Conservation (phyloP, 2,329 filamentous ascomycete genomes). For the Alternaria conjuncta region DNA sequence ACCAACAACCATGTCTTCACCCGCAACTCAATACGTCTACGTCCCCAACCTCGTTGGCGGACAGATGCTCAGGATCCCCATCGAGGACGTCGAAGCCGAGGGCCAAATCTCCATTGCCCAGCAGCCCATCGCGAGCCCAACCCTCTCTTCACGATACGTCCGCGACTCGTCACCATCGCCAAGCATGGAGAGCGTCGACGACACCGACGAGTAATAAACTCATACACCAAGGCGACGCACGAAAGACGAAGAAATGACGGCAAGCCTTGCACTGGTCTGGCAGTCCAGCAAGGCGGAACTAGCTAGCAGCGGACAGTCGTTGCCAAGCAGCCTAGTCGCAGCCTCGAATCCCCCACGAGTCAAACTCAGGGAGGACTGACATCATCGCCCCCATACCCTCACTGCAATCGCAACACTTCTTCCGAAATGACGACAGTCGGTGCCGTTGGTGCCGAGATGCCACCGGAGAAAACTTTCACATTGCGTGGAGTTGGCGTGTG, state of each 20-base stretch:
- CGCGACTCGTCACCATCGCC: slow-evolving; percentile 36
- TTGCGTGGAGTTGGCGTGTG: not conserved
- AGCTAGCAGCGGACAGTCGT: not conserved
- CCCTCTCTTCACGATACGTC: slow-evolving; percentile 19
- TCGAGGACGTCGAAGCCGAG: slow-evolving; percentile 34
- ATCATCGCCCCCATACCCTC: not conserved
- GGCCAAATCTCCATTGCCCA: slow-evolving; percentile 19
- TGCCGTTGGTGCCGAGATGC: not conserved
- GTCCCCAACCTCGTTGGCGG: slow-evolving; percentile 49
- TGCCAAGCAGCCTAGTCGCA: not conserved
- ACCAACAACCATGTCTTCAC: slow-evolving; percentile 36
- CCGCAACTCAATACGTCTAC: slow-evolving; percentile 44
- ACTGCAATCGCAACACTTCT: not conserved
- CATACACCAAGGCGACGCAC: not conserved
- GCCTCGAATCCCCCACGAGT: not conserved
- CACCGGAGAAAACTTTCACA: not conserved
- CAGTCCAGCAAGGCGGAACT: not conserved
- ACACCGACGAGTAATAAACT: slow-evolving; percentile 29
- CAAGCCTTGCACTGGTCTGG: not conserved
- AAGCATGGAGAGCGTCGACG: slow-evolving; percentile 38
- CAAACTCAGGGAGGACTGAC: not conserved
- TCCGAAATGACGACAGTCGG: not conserved
- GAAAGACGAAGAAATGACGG: not conserved
- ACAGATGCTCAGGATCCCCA: slow-evolving; percentile 46
- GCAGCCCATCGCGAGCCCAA: slow-evolving; percentile 21